A percentile compares a stretch with the other conserved stretches of the same genome.
Conservation (phyloP, 257 asterid species). For the Solanum sitiens region DNA sequence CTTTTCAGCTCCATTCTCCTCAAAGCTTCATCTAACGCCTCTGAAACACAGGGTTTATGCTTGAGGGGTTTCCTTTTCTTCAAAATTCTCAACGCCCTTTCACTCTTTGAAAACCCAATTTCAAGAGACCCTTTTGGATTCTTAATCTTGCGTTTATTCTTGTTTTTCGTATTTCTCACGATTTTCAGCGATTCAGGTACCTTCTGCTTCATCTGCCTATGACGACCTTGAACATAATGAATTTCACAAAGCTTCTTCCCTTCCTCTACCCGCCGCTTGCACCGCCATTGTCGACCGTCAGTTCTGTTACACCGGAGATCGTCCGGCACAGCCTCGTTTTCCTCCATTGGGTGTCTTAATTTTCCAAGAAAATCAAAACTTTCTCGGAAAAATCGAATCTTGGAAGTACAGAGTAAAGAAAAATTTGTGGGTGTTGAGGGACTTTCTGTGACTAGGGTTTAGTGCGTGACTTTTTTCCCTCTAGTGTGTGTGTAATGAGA, state of each 20-base stretch:
- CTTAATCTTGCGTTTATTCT: constrained; percentile 16
- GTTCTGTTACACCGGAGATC: constrained; percentile 89
- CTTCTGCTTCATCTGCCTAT: constrained; percentile 66
- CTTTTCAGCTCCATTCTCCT: constrained; percentile 74
- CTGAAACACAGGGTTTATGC: constrained; percentile 42
- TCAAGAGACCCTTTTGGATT: constrained; percentile 16
- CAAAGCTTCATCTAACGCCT: constrained; percentile 75
- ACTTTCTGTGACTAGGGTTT: neutral
- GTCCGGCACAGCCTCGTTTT: constrained; percentile 61
- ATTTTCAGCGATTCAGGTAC: constrained; percentile 88
- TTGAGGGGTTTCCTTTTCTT: constrained; percentile 21
- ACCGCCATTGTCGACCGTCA: constrained; percentile 99
- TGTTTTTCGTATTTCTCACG: constrained; percentile 47
- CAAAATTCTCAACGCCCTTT: constrained; percentile 19
- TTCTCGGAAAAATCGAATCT: neutral
- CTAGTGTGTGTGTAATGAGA: constrained; percentile 15
- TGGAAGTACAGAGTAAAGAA: neutral
- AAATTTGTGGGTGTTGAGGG: neutral
- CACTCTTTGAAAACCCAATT: constrained; percentile 19
- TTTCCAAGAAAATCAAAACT: neutral
- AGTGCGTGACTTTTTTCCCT: neutral
- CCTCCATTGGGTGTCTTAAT: constrained; percentile 6
- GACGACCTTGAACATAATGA: constrained; percentile 79
- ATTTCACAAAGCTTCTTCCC: constrained; percentile 85
- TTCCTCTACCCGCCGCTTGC: constrained; percentile 67